Evolutionary conservation across 768 basidiomycete genomes (phyloP).

Genomic region (Thelephora aurantiotincta): DNA sequence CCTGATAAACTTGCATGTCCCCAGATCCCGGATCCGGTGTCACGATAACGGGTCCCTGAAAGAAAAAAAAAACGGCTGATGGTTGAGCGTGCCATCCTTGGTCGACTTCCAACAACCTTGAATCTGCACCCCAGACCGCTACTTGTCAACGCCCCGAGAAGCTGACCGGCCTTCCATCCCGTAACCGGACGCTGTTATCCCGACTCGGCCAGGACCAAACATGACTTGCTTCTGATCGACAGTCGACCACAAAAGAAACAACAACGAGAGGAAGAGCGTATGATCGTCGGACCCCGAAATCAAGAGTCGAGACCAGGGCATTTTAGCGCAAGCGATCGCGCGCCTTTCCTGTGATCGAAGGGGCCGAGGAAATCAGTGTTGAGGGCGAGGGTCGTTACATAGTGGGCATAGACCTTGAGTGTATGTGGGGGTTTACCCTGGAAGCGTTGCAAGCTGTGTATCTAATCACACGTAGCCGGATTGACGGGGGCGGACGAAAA

Average conservation of each 20-base stretch:
- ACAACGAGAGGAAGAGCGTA: slow-evolving; percentile 92
- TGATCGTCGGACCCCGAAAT: slow-evolving; percentile 98
- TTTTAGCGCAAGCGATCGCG: slow-evolving; percentile 62
- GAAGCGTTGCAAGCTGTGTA: not conserved
- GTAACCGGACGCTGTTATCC: slow-evolving; percentile 82
- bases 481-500: slow-evolving; percentile 1
- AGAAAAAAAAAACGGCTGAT: not conserved
- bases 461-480: not conserved
- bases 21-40: slow-evolving; percentile 84
- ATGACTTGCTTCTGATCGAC: slow-evolving; percentile 93
- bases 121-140: slow-evolving; percentile 93
- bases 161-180: slow-evolving; percentile 77
- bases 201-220: slow-evolving; percentile 89
- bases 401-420: slow-evolving; percentile 92
- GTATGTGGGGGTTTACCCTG: slow-evolving; percentile 77
- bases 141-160: slow-evolving; percentile 90
- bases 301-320: slow-evolving; percentile 55
- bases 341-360: slow-evolving; percentile 84
- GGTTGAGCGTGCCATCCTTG: slow-evolving; percentile 82
- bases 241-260: slow-evolving; percentile 55
- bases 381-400: slow-evolving; percentile 93
- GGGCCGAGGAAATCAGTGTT: slow-evolving; percentile 96
- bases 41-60: not conserved
- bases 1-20: slow-evolving; percentile 87
- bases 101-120: slow-evolving; percentile 84